Base-by-base conservation (phyloP, 2,329 filamentous ascomycete species). In the Plectosphaerella cucumerina region DNA sequence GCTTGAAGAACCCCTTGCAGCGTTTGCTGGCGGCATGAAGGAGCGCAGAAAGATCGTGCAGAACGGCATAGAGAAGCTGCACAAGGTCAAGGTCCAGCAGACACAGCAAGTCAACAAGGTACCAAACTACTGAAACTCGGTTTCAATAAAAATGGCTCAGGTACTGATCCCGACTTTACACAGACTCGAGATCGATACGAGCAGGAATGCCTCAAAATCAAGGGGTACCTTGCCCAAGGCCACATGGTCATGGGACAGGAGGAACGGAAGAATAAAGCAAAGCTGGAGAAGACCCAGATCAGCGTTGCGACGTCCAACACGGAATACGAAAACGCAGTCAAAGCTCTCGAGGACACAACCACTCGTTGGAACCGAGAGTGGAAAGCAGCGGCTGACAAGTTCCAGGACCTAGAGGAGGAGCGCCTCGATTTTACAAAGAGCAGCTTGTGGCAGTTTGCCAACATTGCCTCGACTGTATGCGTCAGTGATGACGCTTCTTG, bases 191-290 rank as follows among this genome's bases (percentile, higher is more conserved):
- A 99, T 70, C 87, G 87, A 47, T 99, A 95, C 66, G 94, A 99
- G 70, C 93, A 99, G 69, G 95, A 99, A 61, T 97, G 93, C 65
- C 78, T 99, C 43, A 94, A 96, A 67, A 97, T 99, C 68, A 99
- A 99, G 71, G 94, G 94, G 37, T 99, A 99, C 65, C 82, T 99
- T 5, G 94, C 95, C 4, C 94, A 99, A 70, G 94, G 94, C 10
- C 95, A 99, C 67, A 99, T 99, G 94, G 94, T 99, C 52, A 99
- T 99, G 94, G 94, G 94, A 14, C 94, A 99, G 62, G 94, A 99
- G 67, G 94, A 99, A 74, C 85, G 94, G 23, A 97, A 96, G 73
- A 99, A 99, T 70, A 99, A 99, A 73, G 92, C 93, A 20, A 97
- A 96, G 71, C 81, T 99, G 42, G 94, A 99, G 70, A 99, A 99